phyloP scores from a whole-genome alignment of 805 yeast genomes.

The Lachancea sp. region DNA sequence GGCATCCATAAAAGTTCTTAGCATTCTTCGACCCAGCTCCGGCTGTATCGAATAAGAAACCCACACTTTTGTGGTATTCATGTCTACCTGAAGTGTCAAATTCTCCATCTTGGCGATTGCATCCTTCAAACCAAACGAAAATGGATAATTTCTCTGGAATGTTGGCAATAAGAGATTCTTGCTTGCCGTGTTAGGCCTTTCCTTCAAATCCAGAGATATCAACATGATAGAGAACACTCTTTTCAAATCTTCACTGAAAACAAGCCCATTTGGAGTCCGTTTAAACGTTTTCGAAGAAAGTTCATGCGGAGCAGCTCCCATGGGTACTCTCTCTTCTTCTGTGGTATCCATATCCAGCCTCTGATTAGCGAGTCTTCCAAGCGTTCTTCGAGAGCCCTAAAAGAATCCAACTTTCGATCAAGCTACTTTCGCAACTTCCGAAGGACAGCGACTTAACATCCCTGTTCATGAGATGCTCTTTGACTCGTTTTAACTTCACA shows the following conservation, averaged over 20 bases:
- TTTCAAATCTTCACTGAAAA: constrained; percentile 51
- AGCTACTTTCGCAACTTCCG: no score
- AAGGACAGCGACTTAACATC: no score
- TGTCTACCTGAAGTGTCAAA: constrained; percentile 43
- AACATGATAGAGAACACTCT: constrained; percentile 52
- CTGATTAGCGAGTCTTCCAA: background rate
- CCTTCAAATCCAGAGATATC: constrained; percentile 37
- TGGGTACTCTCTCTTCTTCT: background rate
- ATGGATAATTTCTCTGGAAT: constrained; percentile 39
- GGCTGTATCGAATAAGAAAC: constrained; percentile 49
- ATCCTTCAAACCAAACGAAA: constrained; percentile 43
- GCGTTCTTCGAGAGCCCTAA: no score
- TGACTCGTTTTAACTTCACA: no score
- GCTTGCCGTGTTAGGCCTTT: constrained; percentile 21
- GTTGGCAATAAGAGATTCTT: constrained; percentile 23
- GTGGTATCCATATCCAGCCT: background rate
- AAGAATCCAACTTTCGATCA: no score
- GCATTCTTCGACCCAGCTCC: constrained; percentile 41
- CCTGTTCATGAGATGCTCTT: no score
- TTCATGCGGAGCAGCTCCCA: constrained; percentile 32
- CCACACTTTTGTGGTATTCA: constrained; percentile 44
- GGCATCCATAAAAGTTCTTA: constrained; percentile 51
- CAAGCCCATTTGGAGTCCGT: constrained; percentile 47
- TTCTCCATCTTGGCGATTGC: constrained; percentile 49
- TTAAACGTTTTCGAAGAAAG: constrained; percentile 39